Conservation (phyloP, 2,329 filamentous ascomycete species). For the Aspergillus fijiensis region DNA sequence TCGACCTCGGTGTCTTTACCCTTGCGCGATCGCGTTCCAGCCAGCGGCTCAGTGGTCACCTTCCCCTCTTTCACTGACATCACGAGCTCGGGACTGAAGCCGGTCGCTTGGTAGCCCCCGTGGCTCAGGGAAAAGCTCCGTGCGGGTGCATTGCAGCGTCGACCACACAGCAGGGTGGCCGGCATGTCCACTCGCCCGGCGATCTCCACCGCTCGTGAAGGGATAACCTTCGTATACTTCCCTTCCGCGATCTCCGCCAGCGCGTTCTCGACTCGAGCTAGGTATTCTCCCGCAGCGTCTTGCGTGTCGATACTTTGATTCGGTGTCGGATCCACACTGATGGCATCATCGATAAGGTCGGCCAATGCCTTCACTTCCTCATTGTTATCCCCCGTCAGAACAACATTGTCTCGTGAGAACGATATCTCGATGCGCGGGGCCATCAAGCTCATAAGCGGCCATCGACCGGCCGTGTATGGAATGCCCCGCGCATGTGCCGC, state of each 20-base stretch:
- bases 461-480: conserved; percentile 8
- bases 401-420: not conserved
- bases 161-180: conserved; percentile 15
- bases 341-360: not conserved
- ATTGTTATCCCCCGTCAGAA: not conserved
- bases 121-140: conserved; percentile 17
- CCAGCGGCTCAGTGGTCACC: conserved; percentile 17
- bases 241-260: conserved; percentile 8
- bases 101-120: conserved; percentile 15
- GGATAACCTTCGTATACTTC: conserved; percentile 17
- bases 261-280: not conserved
- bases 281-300: not conserved
- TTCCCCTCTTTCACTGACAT: conserved; percentile 14
- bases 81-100: conserved; percentile 20
- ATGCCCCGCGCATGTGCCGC: conserved; percentile 10
- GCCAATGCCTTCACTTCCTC: not conserved
- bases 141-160: conserved; percentile 14
- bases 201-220: conserved; percentile 13
- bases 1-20: conserved; percentile 2
- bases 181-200: conserved; percentile 12
- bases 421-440: conserved; percentile 6
- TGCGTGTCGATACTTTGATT: not conserved
- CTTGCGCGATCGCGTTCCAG: conserved; percentile 12
- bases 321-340: too few relatives aligned
- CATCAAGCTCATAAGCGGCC: conserved; percentile 13